Percentiles rank a stretch among this genome's conserved stretches.
Evolutionary conservation across 148 eudicot species (phyloP).

Genomic region (Nyssa sinensis): DNA sequence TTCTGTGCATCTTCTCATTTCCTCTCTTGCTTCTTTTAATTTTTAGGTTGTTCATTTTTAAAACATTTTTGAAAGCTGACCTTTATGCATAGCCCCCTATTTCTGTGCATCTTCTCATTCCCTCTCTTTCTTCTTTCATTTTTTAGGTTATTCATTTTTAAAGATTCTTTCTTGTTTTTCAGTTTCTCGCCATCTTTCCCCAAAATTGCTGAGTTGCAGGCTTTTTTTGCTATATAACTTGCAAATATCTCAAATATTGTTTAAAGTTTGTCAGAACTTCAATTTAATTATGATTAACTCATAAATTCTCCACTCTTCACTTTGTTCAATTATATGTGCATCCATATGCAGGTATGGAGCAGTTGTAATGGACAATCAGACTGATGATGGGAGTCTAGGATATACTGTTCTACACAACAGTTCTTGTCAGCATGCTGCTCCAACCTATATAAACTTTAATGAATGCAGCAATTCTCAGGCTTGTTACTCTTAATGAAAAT

Average conservation of each 20-base stretch:
- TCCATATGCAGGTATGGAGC: slow-evolving; percentile 79
- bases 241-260: not conserved
- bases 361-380: slow-evolving; percentile 72
- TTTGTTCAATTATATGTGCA: not conserved
- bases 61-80: too few species aligned
- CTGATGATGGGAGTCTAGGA: slow-evolving; percentile 75
- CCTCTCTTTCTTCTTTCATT: too few species aligned
- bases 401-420: slow-evolving; percentile 91
- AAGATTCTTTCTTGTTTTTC: too few species aligned
- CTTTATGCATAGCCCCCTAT: too few species aligned
- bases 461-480: slow-evolving; percentile 90
- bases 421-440: slow-evolving; percentile 97
- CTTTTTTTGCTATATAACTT: slow-evolving; percentile 1
- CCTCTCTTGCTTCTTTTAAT: too few species aligned
- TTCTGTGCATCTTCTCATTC: too few species aligned
- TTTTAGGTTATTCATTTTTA: too few species aligned
- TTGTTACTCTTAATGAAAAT: slow-evolving; percentile 69
- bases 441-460: slow-evolving; percentile 85
- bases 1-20: too few species aligned
- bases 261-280: not conserved
- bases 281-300: not conserved
- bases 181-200: too few species aligned
- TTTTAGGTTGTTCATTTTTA: too few species aligned
- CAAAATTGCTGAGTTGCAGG: too few species aligned
- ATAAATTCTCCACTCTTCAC: not conserved